phyloP scores from a whole-genome alignment of 352 stramenopile genomes.

The Lagenidium giganteum region DNA sequence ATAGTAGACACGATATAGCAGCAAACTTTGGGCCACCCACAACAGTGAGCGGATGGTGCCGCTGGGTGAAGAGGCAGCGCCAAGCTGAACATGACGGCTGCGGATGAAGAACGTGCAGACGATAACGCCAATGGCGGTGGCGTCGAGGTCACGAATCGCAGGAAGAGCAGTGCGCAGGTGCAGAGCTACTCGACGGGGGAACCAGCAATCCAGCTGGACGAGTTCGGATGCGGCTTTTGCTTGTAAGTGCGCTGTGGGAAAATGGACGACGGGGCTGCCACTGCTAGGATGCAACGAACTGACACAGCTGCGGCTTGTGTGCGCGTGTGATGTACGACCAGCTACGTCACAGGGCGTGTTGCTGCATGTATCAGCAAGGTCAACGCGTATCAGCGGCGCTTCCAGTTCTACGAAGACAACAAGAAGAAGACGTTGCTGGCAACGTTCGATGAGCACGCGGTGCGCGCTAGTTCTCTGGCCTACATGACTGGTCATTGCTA shows the following conservation, averaged over 20 bases:
- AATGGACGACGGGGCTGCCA: too few species aligned
- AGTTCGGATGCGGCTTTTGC: slow-evolving; percentile 60
- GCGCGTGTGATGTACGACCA: slow-evolving; percentile 2
- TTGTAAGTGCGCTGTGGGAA: slow-evolving; percentile 29
- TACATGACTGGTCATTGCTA: slow-evolving; percentile 1
- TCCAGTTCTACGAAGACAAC: slow-evolving; percentile 73
- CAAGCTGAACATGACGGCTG: too few species aligned
- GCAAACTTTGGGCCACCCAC: too few species aligned
- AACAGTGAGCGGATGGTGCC: too few species aligned
- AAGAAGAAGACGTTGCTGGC: slow-evolving; percentile 42
- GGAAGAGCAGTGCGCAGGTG: slow-evolving; percentile 13
- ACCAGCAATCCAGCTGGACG: slow-evolving; percentile 47
- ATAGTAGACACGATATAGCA: too few species aligned
- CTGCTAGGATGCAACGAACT: neutral
- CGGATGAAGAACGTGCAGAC: too few species aligned
- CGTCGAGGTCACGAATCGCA: too few species aligned
- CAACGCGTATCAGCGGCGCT: slow-evolving; percentile 52
- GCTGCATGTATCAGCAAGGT: slow-evolving; percentile 71
- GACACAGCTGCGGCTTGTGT: neutral
- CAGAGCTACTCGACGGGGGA: slow-evolving; percentile 40
- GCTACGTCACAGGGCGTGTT: slow-evolving; percentile 61
- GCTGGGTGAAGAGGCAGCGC: too few species aligned
- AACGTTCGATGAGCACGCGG: slow-evolving; percentile 67
- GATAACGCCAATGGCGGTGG: too few species aligned
- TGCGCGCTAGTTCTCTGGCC: too few species aligned